Conservation (phyloP, 441 rosid genomes). For the Gossypium davidsonii region DNA sequence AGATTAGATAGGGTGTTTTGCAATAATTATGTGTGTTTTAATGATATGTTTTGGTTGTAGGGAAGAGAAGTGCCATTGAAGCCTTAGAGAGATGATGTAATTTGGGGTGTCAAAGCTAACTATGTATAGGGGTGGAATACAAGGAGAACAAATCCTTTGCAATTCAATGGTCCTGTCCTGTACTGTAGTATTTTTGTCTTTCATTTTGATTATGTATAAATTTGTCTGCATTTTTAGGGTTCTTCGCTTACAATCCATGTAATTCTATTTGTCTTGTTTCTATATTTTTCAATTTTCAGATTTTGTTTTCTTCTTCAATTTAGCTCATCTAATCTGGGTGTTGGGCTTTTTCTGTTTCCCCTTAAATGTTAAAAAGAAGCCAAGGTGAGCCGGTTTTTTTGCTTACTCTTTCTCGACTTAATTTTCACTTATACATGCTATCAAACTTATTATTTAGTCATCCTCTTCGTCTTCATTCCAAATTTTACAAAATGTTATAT, state of each 20-base stretch:
- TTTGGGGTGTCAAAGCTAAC: neutral
- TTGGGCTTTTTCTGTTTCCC: too few relatives aligned
- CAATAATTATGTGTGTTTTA: neutral
- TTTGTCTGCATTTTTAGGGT: slow-evolving; percentile 20
- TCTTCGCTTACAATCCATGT: slow-evolving; percentile 3
- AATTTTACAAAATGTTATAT: too few relatives aligned
- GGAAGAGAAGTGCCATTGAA: neutral
- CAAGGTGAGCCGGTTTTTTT: too few relatives aligned
- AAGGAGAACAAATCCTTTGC: neutral
- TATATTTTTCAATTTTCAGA: neutral
- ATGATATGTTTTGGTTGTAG: neutral
- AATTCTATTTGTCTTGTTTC: slow-evolving; percentile 3
- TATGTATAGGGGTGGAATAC: neutral
- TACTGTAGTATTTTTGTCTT: neutral
- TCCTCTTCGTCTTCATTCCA: too few relatives aligned
- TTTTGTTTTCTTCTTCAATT: too few relatives aligned
- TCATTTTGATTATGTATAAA: slow-evolving; percentile 20
- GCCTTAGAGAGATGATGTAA: neutral
- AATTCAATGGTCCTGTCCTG: neutral
- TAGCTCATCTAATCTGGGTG: too few relatives aligned
- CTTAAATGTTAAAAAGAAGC: too few relatives aligned
- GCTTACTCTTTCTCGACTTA: too few relatives aligned
- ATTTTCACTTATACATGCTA: too few relatives aligned
- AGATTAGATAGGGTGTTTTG: neutral
- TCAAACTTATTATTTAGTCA: too few relatives aligned